These are phyloP conservation scores for Pythium volutum DNA, from an alignment of 352 stramenopile species.

Conservation along the genomic window DNA sequence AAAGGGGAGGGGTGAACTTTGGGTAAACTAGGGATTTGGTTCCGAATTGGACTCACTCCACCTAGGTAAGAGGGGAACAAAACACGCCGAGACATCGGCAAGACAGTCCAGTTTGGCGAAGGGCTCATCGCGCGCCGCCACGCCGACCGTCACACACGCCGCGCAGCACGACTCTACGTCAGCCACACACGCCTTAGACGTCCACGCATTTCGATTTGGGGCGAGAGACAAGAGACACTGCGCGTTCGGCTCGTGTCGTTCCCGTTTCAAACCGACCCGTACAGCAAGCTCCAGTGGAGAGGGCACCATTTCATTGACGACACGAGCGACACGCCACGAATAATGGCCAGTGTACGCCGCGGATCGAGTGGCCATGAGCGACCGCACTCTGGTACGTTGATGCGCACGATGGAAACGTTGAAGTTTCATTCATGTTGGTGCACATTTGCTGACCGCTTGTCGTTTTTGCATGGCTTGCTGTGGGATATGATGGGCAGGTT, in stretches of 20 bases:
- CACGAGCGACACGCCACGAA: not conserved
- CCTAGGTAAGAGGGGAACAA: not conserved
- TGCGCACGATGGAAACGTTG: not conserved
- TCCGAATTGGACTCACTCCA: constrained; percentile 5
- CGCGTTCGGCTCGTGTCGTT: constrained; percentile 1
- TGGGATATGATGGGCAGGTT: constrained; percentile 9
- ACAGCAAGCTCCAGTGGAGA: not conserved
- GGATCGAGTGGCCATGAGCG: constrained; percentile 17
- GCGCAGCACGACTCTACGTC: not conserved
- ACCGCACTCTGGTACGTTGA: constrained; percentile 14
- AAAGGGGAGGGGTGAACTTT: constrained; percentile 14
- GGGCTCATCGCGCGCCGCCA: not conserved
- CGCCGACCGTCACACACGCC: not conserved
- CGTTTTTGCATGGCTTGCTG: not conserved
- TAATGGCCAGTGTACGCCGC: constrained; percentile 18
- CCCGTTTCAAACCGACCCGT: not conserved
- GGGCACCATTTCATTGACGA: not conserved
- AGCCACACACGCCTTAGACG: not conserved
- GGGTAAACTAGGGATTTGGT: constrained; percentile 12
- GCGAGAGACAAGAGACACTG: not conserved
- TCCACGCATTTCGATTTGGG: not conserved
- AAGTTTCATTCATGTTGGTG: not conserved
- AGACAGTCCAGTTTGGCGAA: constrained; percentile 5
- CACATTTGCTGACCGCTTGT: not conserved
- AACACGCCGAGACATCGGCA: constrained; percentile 13